These are phyloP conservation scores for Schwanniomyces pseudopolymorphus DNA, from an alignment of 805 yeast species.

Conservation along the genomic window DNA sequence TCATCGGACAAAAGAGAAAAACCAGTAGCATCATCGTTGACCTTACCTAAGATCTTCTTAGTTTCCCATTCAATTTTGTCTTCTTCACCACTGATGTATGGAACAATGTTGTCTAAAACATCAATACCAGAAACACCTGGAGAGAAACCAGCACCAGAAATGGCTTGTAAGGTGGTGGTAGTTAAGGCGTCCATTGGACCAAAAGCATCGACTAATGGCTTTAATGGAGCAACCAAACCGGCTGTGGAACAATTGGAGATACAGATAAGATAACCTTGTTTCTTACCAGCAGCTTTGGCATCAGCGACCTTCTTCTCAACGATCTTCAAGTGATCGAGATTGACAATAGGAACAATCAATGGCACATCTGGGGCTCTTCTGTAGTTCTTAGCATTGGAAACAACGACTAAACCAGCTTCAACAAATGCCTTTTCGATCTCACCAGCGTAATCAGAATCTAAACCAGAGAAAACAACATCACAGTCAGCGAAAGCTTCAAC, in stretches of 20 bases:
- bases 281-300: slow-evolving; percentile 56
- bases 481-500: slow-evolving; percentile 79
- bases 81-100: slow-evolving; percentile 95
- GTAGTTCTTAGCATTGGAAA: slow-evolving; percentile 95
- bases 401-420: slow-evolving; percentile 76
- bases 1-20: slow-evolving; percentile 61
- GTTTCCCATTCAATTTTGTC: slow-evolving; percentile 99
- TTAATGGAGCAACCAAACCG: slow-evolving; percentile 93
- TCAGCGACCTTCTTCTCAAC: slow-evolving; percentile 56
- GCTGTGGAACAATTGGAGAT: slow-evolving; percentile 99
- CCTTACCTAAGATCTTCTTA: slow-evolving; percentile 81
- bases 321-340: slow-evolving; percentile 83
- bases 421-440: slow-evolving; percentile 83
- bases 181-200: slow-evolving; percentile 89
- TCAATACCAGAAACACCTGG: slow-evolving; percentile 98
- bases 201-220: slow-evolving; percentile 85
- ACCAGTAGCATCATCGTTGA: slow-evolving; percentile 51
- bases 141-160: slow-evolving; percentile 97
- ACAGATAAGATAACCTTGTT: slow-evolving; percentile 85
- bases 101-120: slow-evolving; percentile 89
- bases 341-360: slow-evolving; percentile 90
- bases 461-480: slow-evolving; percentile 91
- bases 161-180: slow-evolving; percentile 93
- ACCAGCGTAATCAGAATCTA: slow-evolving; percentile 93
- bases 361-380: slow-evolving; percentile 88